phyloP scores from a whole-genome alignment of 108 stramenopile species.

The Conticribra weissflogii region DNA sequence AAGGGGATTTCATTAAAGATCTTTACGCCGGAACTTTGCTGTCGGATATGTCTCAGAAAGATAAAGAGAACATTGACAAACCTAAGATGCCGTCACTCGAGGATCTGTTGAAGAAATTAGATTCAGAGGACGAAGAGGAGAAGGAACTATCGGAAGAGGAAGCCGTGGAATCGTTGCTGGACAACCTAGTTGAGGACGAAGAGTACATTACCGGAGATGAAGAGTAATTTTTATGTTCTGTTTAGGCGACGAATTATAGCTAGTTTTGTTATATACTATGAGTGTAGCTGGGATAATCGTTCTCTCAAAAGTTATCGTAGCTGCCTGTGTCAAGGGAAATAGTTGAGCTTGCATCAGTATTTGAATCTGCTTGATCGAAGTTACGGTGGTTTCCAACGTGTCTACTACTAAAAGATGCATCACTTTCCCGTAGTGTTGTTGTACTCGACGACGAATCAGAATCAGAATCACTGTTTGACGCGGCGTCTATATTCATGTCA shows the following conservation, averaged over 20 bases:
- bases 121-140: conserved; percentile 66
- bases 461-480: conserved; percentile 13
- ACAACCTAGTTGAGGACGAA: conserved; percentile 61
- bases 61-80: conserved; percentile 98
- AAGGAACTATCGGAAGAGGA: conserved; percentile 67
- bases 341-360: no score
- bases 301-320: conserved; percentile 29
- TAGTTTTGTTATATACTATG: no score
- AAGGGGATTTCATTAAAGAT: conserved; percentile 98
- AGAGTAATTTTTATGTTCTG: conserved; percentile 25
- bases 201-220: conserved; percentile 57
- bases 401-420: conserved; percentile 17
- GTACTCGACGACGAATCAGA: conserved; percentile 11
- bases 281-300: no score
- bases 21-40: conserved; percentile 97
- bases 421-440: conserved; percentile 23
- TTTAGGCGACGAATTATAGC: no score
- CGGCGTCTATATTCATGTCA: not conserved
- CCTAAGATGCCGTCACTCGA: conserved; percentile 94
- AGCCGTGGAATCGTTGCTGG: conserved; percentile 52
- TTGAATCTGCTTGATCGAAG: no score
- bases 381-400: no score
- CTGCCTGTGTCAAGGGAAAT: no score
- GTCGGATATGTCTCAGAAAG: conserved; percentile 92
- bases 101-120: conserved; percentile 91